Conservation (phyloP, 495 filamentous ascomycete species). For the Copromyces sp. region DNA sequence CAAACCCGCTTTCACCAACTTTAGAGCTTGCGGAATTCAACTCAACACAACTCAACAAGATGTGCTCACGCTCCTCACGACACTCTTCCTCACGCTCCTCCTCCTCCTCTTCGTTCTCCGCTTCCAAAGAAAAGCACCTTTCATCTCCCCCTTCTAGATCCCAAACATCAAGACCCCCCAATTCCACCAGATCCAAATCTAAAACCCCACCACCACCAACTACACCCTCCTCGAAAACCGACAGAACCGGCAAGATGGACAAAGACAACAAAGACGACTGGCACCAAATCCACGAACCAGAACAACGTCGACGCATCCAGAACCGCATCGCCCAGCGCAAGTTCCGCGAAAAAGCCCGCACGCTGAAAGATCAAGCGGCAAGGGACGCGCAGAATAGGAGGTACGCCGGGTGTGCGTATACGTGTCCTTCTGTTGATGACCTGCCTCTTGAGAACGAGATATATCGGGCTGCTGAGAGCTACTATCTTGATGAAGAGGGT, state of each 20-base stretch:
- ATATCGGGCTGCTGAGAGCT: too few relatives aligned
- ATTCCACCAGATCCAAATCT: background rate
- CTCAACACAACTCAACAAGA: background rate
- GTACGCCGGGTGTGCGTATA: conserved; percentile 46
- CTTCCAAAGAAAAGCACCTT: background rate
- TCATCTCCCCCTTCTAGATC: too few relatives aligned
- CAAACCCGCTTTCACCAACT: background rate
- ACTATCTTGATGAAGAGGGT: background rate
- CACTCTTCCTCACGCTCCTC: background rate
- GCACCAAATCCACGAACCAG: conserved; percentile 48
- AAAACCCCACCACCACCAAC: background rate
- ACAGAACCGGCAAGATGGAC: background rate
- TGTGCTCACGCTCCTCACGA: background rate
- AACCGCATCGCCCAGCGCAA: conserved; percentile 53
- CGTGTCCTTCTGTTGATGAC: conserved; percentile 39
- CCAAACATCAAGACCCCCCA: too few relatives aligned
- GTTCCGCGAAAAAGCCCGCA: conserved; percentile 50
- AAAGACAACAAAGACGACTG: conserved; percentile 37
- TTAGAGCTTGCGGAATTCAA: background rate
- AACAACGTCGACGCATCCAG: conserved; percentile 50
- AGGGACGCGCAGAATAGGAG: conserved; percentile 46
- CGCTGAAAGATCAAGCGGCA: conserved; percentile 46
- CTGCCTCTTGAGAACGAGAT: conserved; percentile 30
- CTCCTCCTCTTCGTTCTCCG: background rate
- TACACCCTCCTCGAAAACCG: background rate